These are phyloP conservation scores for Nothopassalora personata DNA, from an alignment of 2,329 filamentous ascomycete genomes.

Conservation along the genomic window DNA sequence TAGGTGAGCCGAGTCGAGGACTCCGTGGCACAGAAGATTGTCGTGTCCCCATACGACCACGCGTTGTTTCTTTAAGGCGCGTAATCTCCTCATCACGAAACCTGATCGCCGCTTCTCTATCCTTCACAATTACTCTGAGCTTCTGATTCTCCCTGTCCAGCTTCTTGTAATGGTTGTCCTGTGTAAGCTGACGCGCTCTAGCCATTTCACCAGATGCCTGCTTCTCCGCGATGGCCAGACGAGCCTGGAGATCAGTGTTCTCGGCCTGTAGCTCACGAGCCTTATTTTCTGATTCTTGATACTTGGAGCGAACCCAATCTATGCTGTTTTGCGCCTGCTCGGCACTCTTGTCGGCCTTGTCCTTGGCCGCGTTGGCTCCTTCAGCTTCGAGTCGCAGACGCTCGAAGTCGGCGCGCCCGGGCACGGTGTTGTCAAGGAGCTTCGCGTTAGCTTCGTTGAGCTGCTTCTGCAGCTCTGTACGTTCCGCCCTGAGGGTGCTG, in stretches of 20 bases:
- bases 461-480: slow-evolving; percentile 25
- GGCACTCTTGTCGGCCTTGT: slow-evolving; percentile 29
- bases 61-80: slow-evolving; percentile 28
- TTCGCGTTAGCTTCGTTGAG: slow-evolving; percentile 26
- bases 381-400: slow-evolving; percentile 18
- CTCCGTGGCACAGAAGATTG: slow-evolving; percentile 34
- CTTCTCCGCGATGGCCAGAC: slow-evolving; percentile 25
- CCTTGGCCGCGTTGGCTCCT: slow-evolving; percentile 22
- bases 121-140: slow-evolving; percentile 24
- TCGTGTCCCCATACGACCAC: slow-evolving; percentile 34
- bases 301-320: slow-evolving; percentile 54
- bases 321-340: slow-evolving; percentile 42
- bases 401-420: slow-evolving; percentile 33
- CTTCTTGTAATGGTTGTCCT: slow-evolving; percentile 19
- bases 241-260: slow-evolving; percentile 43
- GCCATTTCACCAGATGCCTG: slow-evolving; percentile 27
- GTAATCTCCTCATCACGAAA: slow-evolving; percentile 33
- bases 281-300: slow-evolving; percentile 53
- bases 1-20: slow-evolving; percentile 30
- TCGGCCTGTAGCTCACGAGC: slow-evolving; percentile 44
- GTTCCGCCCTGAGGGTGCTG: slow-evolving; percentile 24
- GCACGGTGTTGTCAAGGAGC: slow-evolving; percentile 25
- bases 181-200: slow-evolving; percentile 22
- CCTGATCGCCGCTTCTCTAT: slow-evolving; percentile 27
- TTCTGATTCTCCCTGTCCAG: slow-evolving; percentile 25